Evolutionary conservation across 2,329 filamentous ascomycete genomes (phyloP).

Genomic region (Ophiostoma perfectum): DNA sequence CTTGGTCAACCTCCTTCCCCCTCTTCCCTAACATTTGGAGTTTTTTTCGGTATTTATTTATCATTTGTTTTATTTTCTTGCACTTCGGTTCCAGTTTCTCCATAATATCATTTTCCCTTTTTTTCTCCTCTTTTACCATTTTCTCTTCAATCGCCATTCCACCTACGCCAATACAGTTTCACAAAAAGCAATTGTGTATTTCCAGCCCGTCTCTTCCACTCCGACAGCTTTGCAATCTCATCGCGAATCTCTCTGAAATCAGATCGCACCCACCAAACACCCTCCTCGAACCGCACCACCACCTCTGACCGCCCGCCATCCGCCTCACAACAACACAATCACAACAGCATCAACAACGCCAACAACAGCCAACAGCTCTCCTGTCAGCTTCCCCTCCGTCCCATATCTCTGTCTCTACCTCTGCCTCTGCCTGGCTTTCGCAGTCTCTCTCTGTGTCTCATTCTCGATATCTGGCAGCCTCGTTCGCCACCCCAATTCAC

Average conservation of each 20-base stretch:
- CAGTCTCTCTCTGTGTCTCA: not conserved
- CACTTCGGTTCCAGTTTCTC: slow-evolving; percentile 11
- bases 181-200: slow-evolving; percentile 10
- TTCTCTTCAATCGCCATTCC: slow-evolving; percentile 16
- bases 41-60: not conserved
- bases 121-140: slow-evolving; percentile 17
- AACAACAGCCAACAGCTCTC: not conserved
- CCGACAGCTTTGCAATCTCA: not conserved
- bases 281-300: not conserved
- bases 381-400: not conserved
- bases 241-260: not conserved
- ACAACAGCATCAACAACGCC: no score
- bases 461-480: not conserved
- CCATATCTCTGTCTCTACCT: not conserved
- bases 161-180: not conserved
- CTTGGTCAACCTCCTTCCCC: not conserved
- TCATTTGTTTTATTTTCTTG: not conserved
- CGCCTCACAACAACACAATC: not conserved
- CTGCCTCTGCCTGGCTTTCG: not conserved
- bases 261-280: not conserved
- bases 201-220: not conserved
- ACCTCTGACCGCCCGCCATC: slow-evolving; percentile 8
- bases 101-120: slow-evolving; percentile 15
- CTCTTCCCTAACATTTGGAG: not conserved
- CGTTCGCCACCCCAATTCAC: not conserved